phyloP scores from a whole-genome alignment of 2,329 filamentous ascomycete genomes.

The Parastagonospora avenae region DNA sequence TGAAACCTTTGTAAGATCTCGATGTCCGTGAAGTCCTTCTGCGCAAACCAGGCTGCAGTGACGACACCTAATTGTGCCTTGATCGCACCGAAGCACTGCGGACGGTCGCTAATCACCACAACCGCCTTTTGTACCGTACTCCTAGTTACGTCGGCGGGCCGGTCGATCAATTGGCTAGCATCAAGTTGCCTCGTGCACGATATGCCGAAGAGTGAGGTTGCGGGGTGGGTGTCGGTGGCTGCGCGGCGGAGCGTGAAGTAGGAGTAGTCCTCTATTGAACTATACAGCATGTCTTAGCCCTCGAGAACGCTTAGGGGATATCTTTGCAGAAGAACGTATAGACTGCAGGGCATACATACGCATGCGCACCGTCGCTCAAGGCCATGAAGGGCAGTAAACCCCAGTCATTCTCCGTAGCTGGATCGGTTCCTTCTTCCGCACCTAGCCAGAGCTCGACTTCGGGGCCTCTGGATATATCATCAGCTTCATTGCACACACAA shows the following conservation, averaged over 20 bases:
- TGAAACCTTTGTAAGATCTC: conserved; percentile 91
- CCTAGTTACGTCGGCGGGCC: conserved; percentile 88
- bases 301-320: not conserved
- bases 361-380: conserved; percentile 91
- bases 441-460: conserved; percentile 95
- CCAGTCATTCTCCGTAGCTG: conserved; percentile 86
- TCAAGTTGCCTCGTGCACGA: conserved; percentile 93
- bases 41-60: conserved; percentile 94
- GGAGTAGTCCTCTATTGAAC: conserved; percentile 92
- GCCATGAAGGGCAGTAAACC: conserved; percentile 94
- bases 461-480: conserved; percentile 65
- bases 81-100: conserved; percentile 87
- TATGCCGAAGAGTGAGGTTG: conserved; percentile 91
- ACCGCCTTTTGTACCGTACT: conserved; percentile 98
- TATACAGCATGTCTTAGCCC: conserved; percentile 43
- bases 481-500: conserved; percentile 1
- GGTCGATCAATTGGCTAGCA: conserved; percentile 73
- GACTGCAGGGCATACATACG: conserved; percentile 60
- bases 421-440: conserved; percentile 73
- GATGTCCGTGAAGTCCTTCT: conserved; percentile 87
- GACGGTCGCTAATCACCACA: conserved; percentile 90
- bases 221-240: conserved; percentile 54
- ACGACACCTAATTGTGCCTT: conserved; percentile 89
- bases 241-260: conserved; percentile 88
- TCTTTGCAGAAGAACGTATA: not conserved